Evolutionary conservation across 305 asterid species (phyloP).

Genomic region (Fraxinus floribunda): DNA sequence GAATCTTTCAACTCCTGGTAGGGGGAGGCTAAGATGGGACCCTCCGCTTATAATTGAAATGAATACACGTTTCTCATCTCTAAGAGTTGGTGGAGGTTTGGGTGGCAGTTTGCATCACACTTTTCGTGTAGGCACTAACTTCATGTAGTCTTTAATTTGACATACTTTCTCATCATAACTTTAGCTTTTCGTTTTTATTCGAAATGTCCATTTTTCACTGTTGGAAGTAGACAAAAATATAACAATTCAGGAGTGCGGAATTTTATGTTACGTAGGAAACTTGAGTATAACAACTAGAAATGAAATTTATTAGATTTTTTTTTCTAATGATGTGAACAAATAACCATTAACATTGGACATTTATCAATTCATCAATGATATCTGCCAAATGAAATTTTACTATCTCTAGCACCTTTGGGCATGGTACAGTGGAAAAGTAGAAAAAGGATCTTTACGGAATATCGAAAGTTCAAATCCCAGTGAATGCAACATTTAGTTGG

Average conservation of each 20-base stretch:
- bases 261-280: too few relatives aligned
- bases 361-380: too few relatives aligned
- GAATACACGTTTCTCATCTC: neutral
- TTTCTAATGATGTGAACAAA: neutral
- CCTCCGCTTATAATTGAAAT: neutral
- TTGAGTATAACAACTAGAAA: neutral
- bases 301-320: too few relatives aligned
- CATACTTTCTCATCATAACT: neutral
- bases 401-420: neutral
- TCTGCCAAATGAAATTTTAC: neutral
- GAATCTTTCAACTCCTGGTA: neutral
- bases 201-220: neutral
- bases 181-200: neutral
- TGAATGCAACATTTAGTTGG: neutral
- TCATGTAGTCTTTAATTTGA: neutral
- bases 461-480: neutral
- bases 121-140: neutral
- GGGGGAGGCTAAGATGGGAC: neutral
- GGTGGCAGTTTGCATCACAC: neutral
- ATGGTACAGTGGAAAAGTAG: too few relatives aligned
- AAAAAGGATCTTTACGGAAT: neutral
- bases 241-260: neutral
- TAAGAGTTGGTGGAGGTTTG: neutral
- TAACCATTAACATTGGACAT: too few relatives aligned
- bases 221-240: neutral